These are phyloP conservation scores for Penicillium sp. DNA, from an alignment of 2,329 filamentous ascomycete genomes.

Conservation along the genomic window DNA sequence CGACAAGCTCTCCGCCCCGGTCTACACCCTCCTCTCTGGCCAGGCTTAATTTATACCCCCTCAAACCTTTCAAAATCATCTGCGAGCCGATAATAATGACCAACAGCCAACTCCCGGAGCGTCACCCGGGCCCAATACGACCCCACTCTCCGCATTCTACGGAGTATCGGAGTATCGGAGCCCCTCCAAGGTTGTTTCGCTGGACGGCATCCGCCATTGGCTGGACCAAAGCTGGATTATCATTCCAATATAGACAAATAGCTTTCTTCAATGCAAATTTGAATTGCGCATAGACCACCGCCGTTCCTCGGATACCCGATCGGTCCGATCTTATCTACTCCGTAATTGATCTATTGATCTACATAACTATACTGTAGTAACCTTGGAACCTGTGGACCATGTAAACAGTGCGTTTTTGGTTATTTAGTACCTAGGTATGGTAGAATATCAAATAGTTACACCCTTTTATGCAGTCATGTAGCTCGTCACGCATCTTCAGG, in stretches of 20 bases:
- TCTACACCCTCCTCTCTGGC: slow-evolving; percentile 76
- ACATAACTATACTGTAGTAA: too few species aligned
- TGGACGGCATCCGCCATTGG: slow-evolving; percentile 8
- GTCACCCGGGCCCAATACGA: neutral
- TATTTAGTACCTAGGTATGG: too few species aligned
- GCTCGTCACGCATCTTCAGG: slow-evolving; percentile 14
- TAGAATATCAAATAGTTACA: too few species aligned
- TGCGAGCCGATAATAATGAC: slow-evolving; percentile 14
- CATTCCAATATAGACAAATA: slow-evolving; percentile 19
- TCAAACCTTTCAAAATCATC: slow-evolving; percentile 3
- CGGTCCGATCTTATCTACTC: neutral
- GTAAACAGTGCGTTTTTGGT: too few species aligned
- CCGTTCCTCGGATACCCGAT: neutral
- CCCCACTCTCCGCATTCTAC: neutral
- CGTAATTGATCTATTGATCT: too few species aligned
- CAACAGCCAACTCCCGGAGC: slow-evolving; percentile 1
- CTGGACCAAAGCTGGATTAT: slow-evolving; percentile 15
- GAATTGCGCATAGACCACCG: slow-evolving; percentile 3
- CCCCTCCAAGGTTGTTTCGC: slow-evolving; percentile 5
- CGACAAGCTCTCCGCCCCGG: slow-evolving; percentile 81
- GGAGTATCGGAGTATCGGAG: neutral
- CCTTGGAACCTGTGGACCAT: too few species aligned
- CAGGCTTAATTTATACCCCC: slow-evolving; percentile 44
- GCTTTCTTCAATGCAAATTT: slow-evolving; percentile 10
- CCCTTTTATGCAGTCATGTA: neutral